phyloP scores from a whole-genome alignment of 345 rosid species.

The Heritiera fomes region DNA sequence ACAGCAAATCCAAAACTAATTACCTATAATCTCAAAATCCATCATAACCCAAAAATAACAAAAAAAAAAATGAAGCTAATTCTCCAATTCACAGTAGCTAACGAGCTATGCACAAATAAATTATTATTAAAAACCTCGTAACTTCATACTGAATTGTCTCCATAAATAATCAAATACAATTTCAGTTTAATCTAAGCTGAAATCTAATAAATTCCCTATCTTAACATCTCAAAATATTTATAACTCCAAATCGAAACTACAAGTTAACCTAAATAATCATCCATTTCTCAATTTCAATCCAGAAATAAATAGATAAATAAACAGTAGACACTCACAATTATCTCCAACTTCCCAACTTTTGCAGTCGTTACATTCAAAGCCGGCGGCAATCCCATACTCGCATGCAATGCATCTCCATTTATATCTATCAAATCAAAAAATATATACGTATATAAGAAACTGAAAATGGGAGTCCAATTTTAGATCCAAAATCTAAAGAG shows the following conservation, averaged over 20 bases:
- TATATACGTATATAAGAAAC: background rate
- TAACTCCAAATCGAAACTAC: background rate
- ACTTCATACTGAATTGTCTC: background rate
- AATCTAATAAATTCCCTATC: background rate
- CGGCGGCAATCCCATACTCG: constrained; percentile 97
- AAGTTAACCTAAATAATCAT: constrained; percentile 55
- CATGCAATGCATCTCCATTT: constrained; percentile 95
- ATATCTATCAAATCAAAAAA: constrained; percentile 51
- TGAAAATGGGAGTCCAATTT: constrained; percentile 1
- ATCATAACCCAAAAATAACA: background rate
- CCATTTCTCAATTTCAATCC: constrained; percentile 55
- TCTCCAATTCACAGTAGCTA: background rate
- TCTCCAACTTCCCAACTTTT: constrained; percentile 80
- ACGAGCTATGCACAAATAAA: background rate
- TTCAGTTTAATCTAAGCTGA: constrained; percentile 5
- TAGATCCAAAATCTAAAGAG: constrained; percentile 1
- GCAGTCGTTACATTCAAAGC: constrained; percentile 87
- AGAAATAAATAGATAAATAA: background rate
- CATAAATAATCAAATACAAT: background rate
- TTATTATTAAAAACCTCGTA: background rate
- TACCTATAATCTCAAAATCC: background rate
- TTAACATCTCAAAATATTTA: constrained; percentile 4
- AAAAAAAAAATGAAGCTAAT: background rate
- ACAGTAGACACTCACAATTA: constrained; percentile 55
- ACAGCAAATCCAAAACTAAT: background rate